These are phyloP conservation scores for Saccharomycopsis fibuligera DNA, from an alignment of 805 yeast species.

Conservation along the genomic window DNA sequence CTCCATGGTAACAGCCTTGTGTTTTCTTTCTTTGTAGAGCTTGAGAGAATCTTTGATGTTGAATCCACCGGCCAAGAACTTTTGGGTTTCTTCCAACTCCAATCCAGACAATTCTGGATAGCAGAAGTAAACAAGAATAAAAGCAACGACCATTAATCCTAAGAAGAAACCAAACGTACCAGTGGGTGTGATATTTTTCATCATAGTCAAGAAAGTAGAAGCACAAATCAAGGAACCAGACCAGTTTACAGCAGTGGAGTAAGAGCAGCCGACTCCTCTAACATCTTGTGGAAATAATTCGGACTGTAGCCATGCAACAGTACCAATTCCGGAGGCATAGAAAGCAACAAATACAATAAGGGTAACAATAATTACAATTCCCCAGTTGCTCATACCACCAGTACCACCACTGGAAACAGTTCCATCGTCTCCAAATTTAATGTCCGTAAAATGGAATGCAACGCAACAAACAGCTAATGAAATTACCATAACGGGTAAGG, in stretches of 20 bases:
- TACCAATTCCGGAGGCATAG: constrained; percentile 71
- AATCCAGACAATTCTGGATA: constrained; percentile 90
- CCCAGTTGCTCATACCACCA: constrained; percentile 73
- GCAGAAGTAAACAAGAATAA: constrained; percentile 70
- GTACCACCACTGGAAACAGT: constrained; percentile 32
- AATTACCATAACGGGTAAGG: constrained; percentile 79
- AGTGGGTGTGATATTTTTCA: constrained; percentile 85
- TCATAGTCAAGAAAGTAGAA: constrained; percentile 88
- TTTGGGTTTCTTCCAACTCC: constrained; percentile 86
- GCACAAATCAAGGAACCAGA: constrained; percentile 88
- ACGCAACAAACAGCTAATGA: constrained; percentile 79
- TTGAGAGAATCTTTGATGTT: constrained; percentile 60
- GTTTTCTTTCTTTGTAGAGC: constrained; percentile 43
- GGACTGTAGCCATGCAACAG: constrained; percentile 97
- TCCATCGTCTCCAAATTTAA: constrained; percentile 46
- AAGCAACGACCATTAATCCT: constrained; percentile 65
- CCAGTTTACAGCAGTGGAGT: constrained; percentile 93
- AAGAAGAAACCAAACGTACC: constrained; percentile 93
- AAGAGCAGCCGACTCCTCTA: constrained; percentile 85
- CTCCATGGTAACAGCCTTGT: constrained; percentile 19
- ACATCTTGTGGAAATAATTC: constrained; percentile 92
- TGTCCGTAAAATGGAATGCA: constrained; percentile 81
- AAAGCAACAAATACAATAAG: constrained; percentile 5
- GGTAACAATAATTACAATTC: constrained; percentile 61
- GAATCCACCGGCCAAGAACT: constrained; percentile 76